Evolutionary conservation across 805 yeast genomes (phyloP).

Genomic region (Metschnikowia corniflorae): DNA sequence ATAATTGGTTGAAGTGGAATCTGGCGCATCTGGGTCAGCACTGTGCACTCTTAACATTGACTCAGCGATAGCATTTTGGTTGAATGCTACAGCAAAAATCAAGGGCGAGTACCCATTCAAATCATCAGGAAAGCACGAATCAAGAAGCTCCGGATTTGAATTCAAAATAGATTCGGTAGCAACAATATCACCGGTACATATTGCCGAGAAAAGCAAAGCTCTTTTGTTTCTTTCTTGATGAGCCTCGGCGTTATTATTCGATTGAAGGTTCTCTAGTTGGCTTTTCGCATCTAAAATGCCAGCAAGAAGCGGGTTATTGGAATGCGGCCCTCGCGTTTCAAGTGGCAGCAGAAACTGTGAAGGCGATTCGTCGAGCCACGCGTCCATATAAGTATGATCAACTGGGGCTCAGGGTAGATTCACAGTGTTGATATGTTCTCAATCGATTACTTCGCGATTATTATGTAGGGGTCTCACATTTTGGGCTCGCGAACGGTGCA

Average conservation of each 20-base stretch:
- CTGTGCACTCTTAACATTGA: constrained; percentile 37
- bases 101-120: constrained; percentile 34
- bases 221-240: not conserved
- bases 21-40: constrained; percentile 50
- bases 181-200: constrained; percentile 37
- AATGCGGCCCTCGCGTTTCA: constrained; percentile 5
- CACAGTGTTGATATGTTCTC: too few species aligned
- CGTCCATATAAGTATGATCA: too few species aligned
- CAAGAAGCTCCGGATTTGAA: constrained; percentile 21
- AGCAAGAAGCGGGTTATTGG: constrained; percentile 10
- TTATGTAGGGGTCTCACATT: too few species aligned
- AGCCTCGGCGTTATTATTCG: not conserved
- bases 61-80: constrained; percentile 47
- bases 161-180: constrained; percentile 27
- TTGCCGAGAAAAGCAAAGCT: constrained; percentile 25
- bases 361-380: constrained; percentile 5
- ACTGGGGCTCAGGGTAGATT: too few species aligned
- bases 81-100: constrained; percentile 54
- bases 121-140: constrained; percentile 20
- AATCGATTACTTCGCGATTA: too few species aligned
- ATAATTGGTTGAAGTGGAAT: constrained; percentile 45
- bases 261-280: not conserved
- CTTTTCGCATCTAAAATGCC: constrained; percentile 9
- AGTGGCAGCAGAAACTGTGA: constrained; percentile 4
- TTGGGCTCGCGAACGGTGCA: too few species aligned